Conservation (phyloP, 2,329 filamentous ascomycete species). For the Talaromyces pinophilus region DNA sequence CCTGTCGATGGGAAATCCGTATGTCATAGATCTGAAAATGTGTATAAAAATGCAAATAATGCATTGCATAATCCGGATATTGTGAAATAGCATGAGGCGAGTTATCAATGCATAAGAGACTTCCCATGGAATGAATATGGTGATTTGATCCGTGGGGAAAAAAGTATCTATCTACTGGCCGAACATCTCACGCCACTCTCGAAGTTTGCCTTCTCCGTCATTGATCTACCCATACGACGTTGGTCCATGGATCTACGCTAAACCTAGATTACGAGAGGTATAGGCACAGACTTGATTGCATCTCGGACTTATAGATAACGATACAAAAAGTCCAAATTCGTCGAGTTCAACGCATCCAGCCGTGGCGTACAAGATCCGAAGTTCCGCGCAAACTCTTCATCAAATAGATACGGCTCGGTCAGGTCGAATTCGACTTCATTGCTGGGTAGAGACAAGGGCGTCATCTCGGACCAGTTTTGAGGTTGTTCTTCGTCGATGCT, state of each 20-base stretch:
- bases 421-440: constrained; percentile 29
- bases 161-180: neutral
- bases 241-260: neutral
- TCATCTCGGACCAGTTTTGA: constrained; percentile 17
- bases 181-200: neutral
- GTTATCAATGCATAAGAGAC: neutral
- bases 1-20: neutral
- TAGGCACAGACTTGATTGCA: neutral
- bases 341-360: constrained; percentile 34
- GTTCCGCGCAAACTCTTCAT: constrained; percentile 34
- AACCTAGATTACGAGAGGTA: neutral
- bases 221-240: neutral
- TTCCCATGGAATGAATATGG: neutral
- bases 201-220: constrained; percentile 3
- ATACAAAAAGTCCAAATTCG: constrained; percentile 37
- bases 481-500: constrained; percentile 14
- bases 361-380: constrained; percentile 33
- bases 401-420: constrained; percentile 36
- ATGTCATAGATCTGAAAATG: neutral
- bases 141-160: neutral
- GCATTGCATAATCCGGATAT: neutral
- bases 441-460: constrained; percentile 18
- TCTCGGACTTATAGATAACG: constrained; percentile 30
- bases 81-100: neutral
- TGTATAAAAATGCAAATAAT: neutral